Conservation (phyloP, 75 land plant species). For the Pseudotsuga menziesii region DNA sequence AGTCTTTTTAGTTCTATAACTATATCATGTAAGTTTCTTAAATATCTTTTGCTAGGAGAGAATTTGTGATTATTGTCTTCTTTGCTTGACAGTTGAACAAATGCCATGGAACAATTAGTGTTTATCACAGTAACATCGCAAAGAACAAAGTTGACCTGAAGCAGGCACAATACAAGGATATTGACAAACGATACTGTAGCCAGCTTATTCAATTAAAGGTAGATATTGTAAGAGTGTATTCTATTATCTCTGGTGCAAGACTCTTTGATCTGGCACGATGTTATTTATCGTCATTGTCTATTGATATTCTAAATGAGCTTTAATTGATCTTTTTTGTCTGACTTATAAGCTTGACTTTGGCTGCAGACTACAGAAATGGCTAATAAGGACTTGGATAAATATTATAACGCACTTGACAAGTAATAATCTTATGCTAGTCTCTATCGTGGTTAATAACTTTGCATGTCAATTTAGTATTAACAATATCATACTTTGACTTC, state of each 20-base stretch:
- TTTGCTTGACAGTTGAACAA: slow-evolving; percentile 52
- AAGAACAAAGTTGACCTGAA: slow-evolving; percentile 79
- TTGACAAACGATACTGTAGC: slow-evolving; percentile 81
- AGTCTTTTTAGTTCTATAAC: background rate
- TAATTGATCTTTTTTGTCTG: background rate
- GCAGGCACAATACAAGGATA: slow-evolving; percentile 87
- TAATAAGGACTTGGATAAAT: slow-evolving; percentile 94
- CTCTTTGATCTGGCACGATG: background rate
- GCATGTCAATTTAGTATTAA: background rate
- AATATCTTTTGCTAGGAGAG: background rate
- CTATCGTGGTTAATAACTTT: background rate
- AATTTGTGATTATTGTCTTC: background rate
- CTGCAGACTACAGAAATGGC: slow-evolving; percentile 98
- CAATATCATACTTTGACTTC: too few species aligned
- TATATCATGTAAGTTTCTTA: background rate
- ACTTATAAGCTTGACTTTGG: background rate
- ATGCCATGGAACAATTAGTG: slow-evolving; percentile 77
- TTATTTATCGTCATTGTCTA: slow-evolving; percentile 1
- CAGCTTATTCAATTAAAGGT: slow-evolving; percentile 99
- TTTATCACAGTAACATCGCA: slow-evolving; percentile 82
- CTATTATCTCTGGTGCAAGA: background rate
- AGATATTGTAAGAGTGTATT: background rate
- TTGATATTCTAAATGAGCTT: slow-evolving; percentile 4
- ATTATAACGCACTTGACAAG: slow-evolving; percentile 97
- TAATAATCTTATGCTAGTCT: slow-evolving; percentile 18